Conservation (phyloP, 2,329 filamentous ascomycete genomes). For the Tolypocladium endophyticum region DNA sequence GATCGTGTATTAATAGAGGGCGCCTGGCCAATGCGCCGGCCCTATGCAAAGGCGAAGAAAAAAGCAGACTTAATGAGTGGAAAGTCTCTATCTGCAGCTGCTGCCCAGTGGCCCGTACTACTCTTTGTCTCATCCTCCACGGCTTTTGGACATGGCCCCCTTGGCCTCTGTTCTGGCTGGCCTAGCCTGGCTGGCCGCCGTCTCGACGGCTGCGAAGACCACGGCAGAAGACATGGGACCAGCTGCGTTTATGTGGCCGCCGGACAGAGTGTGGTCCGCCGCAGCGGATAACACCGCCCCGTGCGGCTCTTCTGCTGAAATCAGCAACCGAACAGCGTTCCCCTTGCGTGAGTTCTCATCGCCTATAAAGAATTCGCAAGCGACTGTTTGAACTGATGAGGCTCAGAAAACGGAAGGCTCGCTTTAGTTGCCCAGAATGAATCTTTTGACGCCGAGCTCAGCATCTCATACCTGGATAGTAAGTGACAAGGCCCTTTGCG, state of each 20-base stretch:
- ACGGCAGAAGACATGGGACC: constrained; percentile 34
- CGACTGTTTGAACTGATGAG: not conserved
- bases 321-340: constrained; percentile 42
- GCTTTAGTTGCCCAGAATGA: constrained; percentile 47
- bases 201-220: not conserved
- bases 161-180: constrained; percentile 9
- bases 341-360: constrained; percentile 32
- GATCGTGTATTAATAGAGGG: not conserved
- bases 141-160: constrained; percentile 6
- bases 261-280: constrained; percentile 44
- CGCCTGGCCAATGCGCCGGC: not conserved
- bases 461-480: constrained; percentile 42
- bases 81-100: not conserved
- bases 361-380: rapidly evolving
- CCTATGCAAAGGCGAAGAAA: not conserved
- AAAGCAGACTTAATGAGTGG: not conserved
- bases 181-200: constrained; percentile 3
- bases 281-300: constrained; percentile 44
- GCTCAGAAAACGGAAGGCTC: constrained; percentile 40
- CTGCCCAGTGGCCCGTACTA: not conserved
- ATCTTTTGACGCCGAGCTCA: constrained; percentile 41
- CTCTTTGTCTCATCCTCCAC: not conserved
- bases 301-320: constrained; percentile 40
- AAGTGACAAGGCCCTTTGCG: not conserved
- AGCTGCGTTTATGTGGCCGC: constrained; percentile 50